Percentiles rank a stretch among this genome's conserved stretches.
Conservation (phyloP, 2,329 filamentous ascomycete species). For the Hansfordia pulvinata region DNA sequence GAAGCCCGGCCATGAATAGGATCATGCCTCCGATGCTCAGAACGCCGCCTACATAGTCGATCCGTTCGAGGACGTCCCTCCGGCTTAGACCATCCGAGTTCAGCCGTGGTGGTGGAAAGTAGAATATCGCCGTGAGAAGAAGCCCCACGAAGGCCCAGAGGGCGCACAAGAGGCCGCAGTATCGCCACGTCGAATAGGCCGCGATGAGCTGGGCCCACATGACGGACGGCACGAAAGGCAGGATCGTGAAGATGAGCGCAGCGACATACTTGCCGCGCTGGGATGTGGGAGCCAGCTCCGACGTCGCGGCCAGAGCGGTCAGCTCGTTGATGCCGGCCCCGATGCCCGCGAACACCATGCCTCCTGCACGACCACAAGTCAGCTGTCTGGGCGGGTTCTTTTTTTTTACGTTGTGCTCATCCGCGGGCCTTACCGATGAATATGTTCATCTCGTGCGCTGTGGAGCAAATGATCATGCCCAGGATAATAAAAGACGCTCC, state of each 20-base stretch:
- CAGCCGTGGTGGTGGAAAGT: slow-evolving; percentile 34
- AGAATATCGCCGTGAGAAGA: slow-evolving; percentile 34
- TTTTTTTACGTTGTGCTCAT: not conserved
- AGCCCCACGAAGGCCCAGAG: slow-evolving; percentile 38
- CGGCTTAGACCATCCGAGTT: slow-evolving; percentile 23
- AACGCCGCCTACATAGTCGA: slow-evolving; percentile 37
- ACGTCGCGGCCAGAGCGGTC: slow-evolving; percentile 53
- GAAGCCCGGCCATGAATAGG: slow-evolving; percentile 33
- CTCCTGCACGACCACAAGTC: slow-evolving; percentile 16
- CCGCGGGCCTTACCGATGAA: slow-evolving; percentile 39
- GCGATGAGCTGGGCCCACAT: slow-evolving; percentile 44
- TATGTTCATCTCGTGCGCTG: slow-evolving; percentile 42
- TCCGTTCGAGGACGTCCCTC: slow-evolving; percentile 25
- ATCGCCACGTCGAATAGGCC: slow-evolving; percentile 34
- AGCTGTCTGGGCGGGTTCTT: slow-evolving; percentile 1
- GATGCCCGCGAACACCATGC: slow-evolving; percentile 42
- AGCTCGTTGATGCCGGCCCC: slow-evolving; percentile 57
- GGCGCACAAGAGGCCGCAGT: slow-evolving; percentile 35
- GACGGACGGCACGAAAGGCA: slow-evolving; percentile 49
- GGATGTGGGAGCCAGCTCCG: slow-evolving; percentile 51
- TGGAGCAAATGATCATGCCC: slow-evolving; percentile 45
- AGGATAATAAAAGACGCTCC: slow-evolving; percentile 22
- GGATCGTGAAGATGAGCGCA: slow-evolving; percentile 43
- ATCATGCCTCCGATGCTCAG: slow-evolving; percentile 33
- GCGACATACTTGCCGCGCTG: slow-evolving; percentile 52